Conservation (phyloP, 495 filamentous ascomycete genomes). For the Penicillium soppii region DNA sequence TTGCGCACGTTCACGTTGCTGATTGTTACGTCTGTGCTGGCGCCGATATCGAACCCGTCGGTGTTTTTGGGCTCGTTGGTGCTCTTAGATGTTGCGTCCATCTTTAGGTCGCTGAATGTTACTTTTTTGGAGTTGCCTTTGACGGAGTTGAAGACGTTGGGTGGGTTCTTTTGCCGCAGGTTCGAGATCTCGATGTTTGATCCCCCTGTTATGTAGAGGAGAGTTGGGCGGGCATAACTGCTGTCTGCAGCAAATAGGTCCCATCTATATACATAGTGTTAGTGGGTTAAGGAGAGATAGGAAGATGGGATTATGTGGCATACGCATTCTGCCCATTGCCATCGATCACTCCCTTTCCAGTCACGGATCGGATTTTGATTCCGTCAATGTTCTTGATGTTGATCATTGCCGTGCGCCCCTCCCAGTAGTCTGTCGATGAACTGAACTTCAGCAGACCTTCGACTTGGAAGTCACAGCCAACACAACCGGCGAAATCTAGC, state of each 20-base stretch:
- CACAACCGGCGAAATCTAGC: slow-evolving; percentile 38
- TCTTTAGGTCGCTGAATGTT: slow-evolving; percentile 28
- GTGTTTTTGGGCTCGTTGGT: slow-evolving; percentile 40
- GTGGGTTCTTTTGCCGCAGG: slow-evolving; percentile 40
- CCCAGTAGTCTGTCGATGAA: slow-evolving; percentile 38
- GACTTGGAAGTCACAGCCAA: slow-evolving; percentile 40
- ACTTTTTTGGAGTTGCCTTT: slow-evolving; percentile 34
- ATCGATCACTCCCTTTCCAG: slow-evolving; percentile 43
- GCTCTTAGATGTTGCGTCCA: slow-evolving; percentile 37
- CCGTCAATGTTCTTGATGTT: slow-evolving; percentile 31
- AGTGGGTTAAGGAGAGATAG: not conserved
- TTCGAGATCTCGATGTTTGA: slow-evolving; percentile 32
- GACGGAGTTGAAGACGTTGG: slow-evolving; percentile 44
- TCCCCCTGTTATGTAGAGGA: slow-evolving; percentile 40
- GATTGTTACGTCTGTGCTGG: slow-evolving; percentile 39
- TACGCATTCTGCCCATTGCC: slow-evolving; percentile 46
- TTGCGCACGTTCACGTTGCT: slow-evolving; percentile 36
- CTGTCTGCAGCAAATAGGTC: slow-evolving; percentile 38
- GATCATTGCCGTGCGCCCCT: slow-evolving; percentile 39
- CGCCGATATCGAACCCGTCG: slow-evolving; percentile 46
- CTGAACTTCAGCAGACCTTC: slow-evolving; percentile 41
- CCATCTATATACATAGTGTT: slow-evolving; percentile 24
- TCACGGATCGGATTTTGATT: slow-evolving; percentile 36
- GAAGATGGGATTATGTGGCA: not conserved
- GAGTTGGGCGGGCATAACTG: slow-evolving; percentile 37